Evolutionary conservation across 2,329 filamentous ascomycete genomes (phyloP).

Genomic region (Emmonsia crescens): DNA sequence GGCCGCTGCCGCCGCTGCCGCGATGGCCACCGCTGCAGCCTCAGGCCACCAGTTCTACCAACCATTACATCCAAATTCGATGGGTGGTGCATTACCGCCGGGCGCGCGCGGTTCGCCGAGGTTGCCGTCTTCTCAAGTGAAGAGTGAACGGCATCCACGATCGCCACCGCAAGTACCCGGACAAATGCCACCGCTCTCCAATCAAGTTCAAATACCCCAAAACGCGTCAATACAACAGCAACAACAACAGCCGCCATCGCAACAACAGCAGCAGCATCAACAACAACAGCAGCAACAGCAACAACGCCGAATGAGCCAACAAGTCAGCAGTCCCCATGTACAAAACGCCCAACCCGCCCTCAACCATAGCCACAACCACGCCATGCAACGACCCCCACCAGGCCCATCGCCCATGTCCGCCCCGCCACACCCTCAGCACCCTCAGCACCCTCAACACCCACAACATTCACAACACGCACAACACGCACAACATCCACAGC

Average conservation of each 20-base stretch:
- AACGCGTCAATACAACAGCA: slow-evolving; percentile 20
- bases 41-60: slow-evolving; percentile 61
- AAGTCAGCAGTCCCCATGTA: slow-evolving; percentile 62
- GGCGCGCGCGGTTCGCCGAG: slow-evolving; percentile 59
- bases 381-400: slow-evolving; percentile 41
- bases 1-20: slow-evolving; percentile 82
- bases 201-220: slow-evolving; percentile 20
- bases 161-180: slow-evolving; percentile 63
- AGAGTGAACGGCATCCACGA: slow-evolving; percentile 63
- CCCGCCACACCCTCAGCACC: slow-evolving; percentile 38
- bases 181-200: slow-evolving; percentile 40
- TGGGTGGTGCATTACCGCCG: slow-evolving; percentile 48
- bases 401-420: slow-evolving; percentile 40
- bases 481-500: slow-evolving; percentile 51
- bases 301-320: slow-evolving; percentile 60
- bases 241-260: slow-evolving; percentile 30
- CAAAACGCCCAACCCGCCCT: slow-evolving; percentile 65
- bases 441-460: slow-evolving; percentile 43
- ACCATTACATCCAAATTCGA: slow-evolving; percentile 60
- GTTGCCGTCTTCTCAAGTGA: slow-evolving; percentile 56
- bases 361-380: slow-evolving; percentile 62
- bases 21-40: slow-evolving; percentile 87
- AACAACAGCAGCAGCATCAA: slow-evolving; percentile 23
- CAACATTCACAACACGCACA: slow-evolving; percentile 39
- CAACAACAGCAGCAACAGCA: slow-evolving; percentile 30